A percentile compares a stretch with the other conserved stretches of the same genome.
phyloP scores from a whole-genome alignment of 139 green algal species.

The Nannochloris sp. region DNA sequence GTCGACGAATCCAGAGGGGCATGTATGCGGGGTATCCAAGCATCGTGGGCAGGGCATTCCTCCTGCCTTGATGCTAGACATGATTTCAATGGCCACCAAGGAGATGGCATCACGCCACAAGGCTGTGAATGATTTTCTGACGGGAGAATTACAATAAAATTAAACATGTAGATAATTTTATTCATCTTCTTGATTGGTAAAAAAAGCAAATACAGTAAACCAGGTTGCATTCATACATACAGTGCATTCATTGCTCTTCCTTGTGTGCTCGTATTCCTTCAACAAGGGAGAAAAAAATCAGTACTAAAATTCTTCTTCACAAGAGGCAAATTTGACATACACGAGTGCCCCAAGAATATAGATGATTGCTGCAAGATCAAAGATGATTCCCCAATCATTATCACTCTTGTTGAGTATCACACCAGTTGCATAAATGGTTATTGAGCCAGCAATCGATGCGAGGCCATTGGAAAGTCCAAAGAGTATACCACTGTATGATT shows the following conservation, averaged over 20 bases:
- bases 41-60: slow-evolving; percentile 12
- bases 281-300: not conserved
- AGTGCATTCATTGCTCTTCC: not conserved
- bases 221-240: too few relatives aligned
- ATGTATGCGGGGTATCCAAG: slow-evolving; percentile 32
- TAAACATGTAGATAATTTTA: too few relatives aligned
- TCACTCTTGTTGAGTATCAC: slow-evolving; percentile 36
- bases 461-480: slow-evolving; percentile 73
- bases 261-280: not conserved
- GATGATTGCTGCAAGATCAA: slow-evolving; percentile 34
- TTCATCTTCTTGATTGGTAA: too few relatives aligned
- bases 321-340: slow-evolving; percentile 38
- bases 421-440: slow-evolving; percentile 47
- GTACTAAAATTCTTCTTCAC: slow-evolving; percentile 58
- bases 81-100: slow-evolving; percentile 22
- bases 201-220: too few relatives aligned
- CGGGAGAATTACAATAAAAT: not conserved
- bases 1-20: slow-evolving; percentile 18
- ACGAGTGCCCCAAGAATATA: slow-evolving; percentile 39
- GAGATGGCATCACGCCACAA: slow-evolving; percentile 11
- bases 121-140: slow-evolving; percentile 3
- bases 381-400: slow-evolving; percentile 50
- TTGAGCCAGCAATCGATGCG: slow-evolving; percentile 43
- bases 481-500: slow-evolving; percentile 49
- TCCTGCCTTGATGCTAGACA: slow-evolving; percentile 16